Base-by-base conservation (phyloP, 495 filamentous ascomycete genomes). In the Podospora comata region DNA sequence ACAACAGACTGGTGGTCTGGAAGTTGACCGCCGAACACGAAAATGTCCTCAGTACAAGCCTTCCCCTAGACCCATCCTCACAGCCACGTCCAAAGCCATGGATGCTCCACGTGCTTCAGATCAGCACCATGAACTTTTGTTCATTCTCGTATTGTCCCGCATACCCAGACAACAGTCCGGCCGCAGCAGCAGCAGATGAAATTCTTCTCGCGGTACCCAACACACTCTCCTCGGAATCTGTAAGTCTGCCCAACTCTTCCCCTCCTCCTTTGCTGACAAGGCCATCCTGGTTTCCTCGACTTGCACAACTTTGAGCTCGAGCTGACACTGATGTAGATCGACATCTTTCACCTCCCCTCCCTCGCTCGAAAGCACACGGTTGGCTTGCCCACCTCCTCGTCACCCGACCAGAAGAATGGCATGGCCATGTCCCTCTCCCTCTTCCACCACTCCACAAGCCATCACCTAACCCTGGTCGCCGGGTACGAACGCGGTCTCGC, bases 61-160 rank as follows among this genome's bases (percentile, higher is more conserved):
- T 97, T 4, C 94, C 95, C 0, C 86, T 93, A 16, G 81, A 83
- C 81, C 75, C 74, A 20, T 66, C 71, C n/a, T 65, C 81, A 70
- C 75, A 79, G n/a, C 48, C 73, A 0, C 75, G 83, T 18, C 83
- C 81, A 26, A 85, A 91, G 74, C 95, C 95, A 18, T 97, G 93
- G 93, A 79, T 98, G 4, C 79, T 97, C 44, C 87, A 96, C 81
- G 86, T 91, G 39, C 77, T 99, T 5, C 81, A 90, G 32, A 92
- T 98, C 55, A 97, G 97, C 75, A 92, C 95, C 18, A 85, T 98
- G 77, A 99, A 97, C 77, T 99, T 98, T 75, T 99, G 95, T 71
- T 87, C 92, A 0, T 99, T 99, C 75, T 86, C 91, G 4, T 86
- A 87, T 67, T 90, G 87, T 69, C 70, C 74, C 30, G 73, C 71